Conservation (phyloP, 495 filamentous ascomycete species). For the Amphirosellinia nigrospora region DNA sequence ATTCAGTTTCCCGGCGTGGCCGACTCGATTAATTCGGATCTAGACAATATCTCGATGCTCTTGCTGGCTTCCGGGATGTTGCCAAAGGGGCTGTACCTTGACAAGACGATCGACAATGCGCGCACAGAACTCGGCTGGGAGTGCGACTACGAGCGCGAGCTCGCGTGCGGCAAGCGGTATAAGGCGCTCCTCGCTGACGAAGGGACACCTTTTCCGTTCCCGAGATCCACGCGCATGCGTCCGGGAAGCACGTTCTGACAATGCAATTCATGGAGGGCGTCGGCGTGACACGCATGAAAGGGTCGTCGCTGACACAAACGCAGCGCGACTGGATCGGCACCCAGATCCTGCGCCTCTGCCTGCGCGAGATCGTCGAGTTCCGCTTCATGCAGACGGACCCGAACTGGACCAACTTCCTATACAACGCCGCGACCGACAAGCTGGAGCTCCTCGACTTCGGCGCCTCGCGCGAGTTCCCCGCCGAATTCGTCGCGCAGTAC, state of each 20-base stretch:
- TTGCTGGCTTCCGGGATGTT: constrained; percentile 87
- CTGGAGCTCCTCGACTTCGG: constrained; percentile 97
- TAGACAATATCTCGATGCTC: constrained; percentile 89
- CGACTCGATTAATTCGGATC: constrained; percentile 91
- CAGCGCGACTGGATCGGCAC: constrained; percentile 93
- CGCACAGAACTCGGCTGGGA: constrained; percentile 93
- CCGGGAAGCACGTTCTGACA: constrained; percentile 85
- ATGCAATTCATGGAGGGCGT: constrained; percentile 89
- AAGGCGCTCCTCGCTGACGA: constrained; percentile 73
- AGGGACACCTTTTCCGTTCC: constrained; percentile 78
- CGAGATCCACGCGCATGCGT: constrained; percentile 75
- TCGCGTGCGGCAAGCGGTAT: constrained; percentile 77
- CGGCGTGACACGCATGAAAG: constrained; percentile 80
- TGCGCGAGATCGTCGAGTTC: constrained; percentile 93
- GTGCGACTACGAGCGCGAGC: constrained; percentile 93
- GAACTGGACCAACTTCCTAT: constrained; percentile 99
- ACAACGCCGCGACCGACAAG: constrained; percentile 71
- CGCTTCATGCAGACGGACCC: constrained; percentile 99
- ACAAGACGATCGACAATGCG: constrained; percentile 98
- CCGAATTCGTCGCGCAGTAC: constrained; percentile 78
- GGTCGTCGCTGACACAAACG: constrained; percentile 69
- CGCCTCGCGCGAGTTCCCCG: constrained; percentile 84
- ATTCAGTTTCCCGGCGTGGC: constrained; percentile 98
- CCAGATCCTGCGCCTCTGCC: constrained; percentile 88
- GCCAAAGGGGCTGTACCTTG: constrained; percentile 89